phyloP scores from a whole-genome alignment of 2,329 filamentous ascomycete genomes.

The Periglandula ipomoeae region DNA sequence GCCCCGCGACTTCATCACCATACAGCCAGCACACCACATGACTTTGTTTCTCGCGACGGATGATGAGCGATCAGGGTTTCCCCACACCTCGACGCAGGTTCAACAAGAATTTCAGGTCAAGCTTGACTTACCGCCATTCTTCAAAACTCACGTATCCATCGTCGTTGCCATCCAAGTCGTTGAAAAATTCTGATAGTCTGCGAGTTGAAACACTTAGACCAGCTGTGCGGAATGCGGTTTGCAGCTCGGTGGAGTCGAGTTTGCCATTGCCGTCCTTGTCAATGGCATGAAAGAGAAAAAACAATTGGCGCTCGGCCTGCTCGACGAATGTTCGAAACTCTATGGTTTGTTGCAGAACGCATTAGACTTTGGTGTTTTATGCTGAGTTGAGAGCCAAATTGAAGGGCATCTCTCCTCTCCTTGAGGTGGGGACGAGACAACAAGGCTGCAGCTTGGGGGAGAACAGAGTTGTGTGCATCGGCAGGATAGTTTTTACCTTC shows the following conservation, averaged over 20 bases:
- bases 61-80: constrained; percentile 7
- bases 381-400: neutral
- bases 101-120: too few species aligned
- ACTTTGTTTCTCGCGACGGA: constrained; percentile 7
- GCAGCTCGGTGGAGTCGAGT: constrained; percentile 78
- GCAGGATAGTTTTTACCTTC: constrained; percentile 50
- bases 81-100: neutral
- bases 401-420: neutral
- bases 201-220: constrained; percentile 70
- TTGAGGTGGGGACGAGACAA: neutral
- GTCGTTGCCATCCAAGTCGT: constrained; percentile 79
- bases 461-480: neutral
- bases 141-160: constrained; percentile 85
- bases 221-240: constrained; percentile 64
- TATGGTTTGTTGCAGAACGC: constrained; percentile 23
- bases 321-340: constrained; percentile 89
- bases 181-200: constrained; percentile 77
- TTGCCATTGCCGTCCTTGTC: constrained; percentile 79
- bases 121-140: constrained; percentile 81
- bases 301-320: constrained; percentile 76
- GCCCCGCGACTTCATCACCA: constrained; percentile 4
- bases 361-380: neutral
- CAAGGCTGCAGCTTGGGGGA: neutral
- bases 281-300: constrained; percentile 73
- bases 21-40: constrained; percentile 12